Conservation (phyloP, 768 basidiomycete species). For the Russula ochroleuca region DNA sequence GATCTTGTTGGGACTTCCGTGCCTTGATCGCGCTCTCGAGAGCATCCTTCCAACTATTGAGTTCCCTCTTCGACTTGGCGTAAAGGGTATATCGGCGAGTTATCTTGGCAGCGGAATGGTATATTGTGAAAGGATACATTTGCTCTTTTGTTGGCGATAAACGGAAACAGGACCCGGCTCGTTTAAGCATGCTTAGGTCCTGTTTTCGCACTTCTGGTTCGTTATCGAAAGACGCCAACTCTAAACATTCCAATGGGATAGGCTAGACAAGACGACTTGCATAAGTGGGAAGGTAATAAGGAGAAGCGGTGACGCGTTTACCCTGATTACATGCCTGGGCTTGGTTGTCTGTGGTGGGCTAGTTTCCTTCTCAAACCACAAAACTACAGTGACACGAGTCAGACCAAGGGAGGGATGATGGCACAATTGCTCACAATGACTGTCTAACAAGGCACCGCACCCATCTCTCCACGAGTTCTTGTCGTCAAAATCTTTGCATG, state of each 20-base stretch:
- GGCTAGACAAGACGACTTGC: neutral
- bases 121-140: neutral
- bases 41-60: neutral
- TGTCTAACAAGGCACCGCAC: neutral
- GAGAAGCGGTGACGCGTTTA: neutral
- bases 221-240: neutral
- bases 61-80: neutral
- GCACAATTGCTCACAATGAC: neutral
- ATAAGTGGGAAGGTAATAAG: neutral
- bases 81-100: conserved; percentile 3
- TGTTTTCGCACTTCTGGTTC: neutral
- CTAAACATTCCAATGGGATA: conserved; percentile 2
- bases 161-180: neutral
- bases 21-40: neutral
- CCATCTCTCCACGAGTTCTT: neutral
- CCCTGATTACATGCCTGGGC: neutral
- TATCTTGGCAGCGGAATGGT: neutral
- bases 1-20: neutral
- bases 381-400: neutral
- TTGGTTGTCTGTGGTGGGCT: neutral
- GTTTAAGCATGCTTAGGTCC: neutral
- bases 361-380: neutral
- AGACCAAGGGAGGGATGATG: neutral
- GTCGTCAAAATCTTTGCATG: neutral
- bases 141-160: neutral